Evolutionary conservation across 805 yeast species (phyloP), one percentile per base, ranked within the genome.

Genomic region (Komagataella populi): DNA sequence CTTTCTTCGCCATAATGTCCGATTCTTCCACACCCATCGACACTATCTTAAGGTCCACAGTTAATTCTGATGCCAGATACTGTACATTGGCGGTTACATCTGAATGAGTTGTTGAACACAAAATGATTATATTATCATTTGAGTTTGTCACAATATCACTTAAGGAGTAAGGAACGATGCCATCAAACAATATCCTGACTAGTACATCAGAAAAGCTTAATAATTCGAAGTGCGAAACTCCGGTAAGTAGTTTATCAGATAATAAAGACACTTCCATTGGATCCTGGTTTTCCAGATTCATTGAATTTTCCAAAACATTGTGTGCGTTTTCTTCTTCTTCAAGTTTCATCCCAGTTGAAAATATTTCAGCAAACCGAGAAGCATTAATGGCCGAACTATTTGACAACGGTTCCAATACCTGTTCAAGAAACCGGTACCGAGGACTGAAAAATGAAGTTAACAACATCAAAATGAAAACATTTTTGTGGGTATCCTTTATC

Each of bases 21-120:
- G 86, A 83, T 63, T 87, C 95, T 22, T 63, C 60, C 0, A 95
- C 78, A 0, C 96, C 97, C 77, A 90, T 71, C 0, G 96, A 77
- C 44, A 86, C 72, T 1, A 73, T 63, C 0, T 59, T 60, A 39
- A 81, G 59, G 2, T 63, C 57, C 6, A 56, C 55, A 0, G 60
- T 59, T 0, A 44, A 14, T 0, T 54, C 44, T 1, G 58, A 56
- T 0, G 87, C 81, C 5, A 77, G 53, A 36, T 64, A 62, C 36
- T 70, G 70, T 2, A 89, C 69, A 50, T 69, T 73, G 51, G 70
- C 70, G 0, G 84, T 75, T 0, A 91, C 81, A 63, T 90, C 97
- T 53, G 68, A 72, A 2, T 86, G 86, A 23, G 74, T 75, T 5
- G 80, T 72, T 0, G 83, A 75, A 20, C 81, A 76, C 23, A 87